Conservation (phyloP, 31 red algal species). For the Pterothamnion heteromorphum region DNA sequence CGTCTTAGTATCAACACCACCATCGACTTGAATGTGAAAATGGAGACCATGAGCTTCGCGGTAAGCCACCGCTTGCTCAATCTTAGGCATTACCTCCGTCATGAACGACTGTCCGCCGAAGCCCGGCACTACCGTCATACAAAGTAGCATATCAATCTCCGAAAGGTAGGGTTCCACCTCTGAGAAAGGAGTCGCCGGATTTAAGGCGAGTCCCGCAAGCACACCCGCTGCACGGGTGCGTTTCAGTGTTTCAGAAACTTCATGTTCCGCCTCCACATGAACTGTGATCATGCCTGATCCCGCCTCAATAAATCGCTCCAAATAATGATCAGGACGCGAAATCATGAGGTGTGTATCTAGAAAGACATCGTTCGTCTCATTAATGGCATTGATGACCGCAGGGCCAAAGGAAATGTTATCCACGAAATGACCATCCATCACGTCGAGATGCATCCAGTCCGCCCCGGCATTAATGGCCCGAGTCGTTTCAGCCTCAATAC, state of each 20-base stretch:
- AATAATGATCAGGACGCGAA: slow-evolving; percentile 67
- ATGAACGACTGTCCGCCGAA: slow-evolving; percentile 96
- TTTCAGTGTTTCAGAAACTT: slow-evolving; percentile 36
- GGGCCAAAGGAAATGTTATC: slow-evolving; percentile 96
- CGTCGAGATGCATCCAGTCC: slow-evolving; percentile 94
- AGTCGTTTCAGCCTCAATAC: slow-evolving; percentile 63
- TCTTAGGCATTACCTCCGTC: slow-evolving; percentile 72
- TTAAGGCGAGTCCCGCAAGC: slow-evolving; percentile 73
- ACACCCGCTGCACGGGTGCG: slow-evolving; percentile 53
- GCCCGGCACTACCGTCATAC: slow-evolving; percentile 96
- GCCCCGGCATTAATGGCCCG: slow-evolving; percentile 75
- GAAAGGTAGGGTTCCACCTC: slow-evolving; percentile 49
- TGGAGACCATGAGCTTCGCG: slow-evolving; percentile 45
- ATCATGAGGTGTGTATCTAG: slow-evolving; percentile 97
- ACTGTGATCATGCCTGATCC: slow-evolving; percentile 78
- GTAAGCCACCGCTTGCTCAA: slow-evolving; percentile 53
- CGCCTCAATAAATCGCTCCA: slow-evolving; percentile 58
- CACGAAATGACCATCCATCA: slow-evolving; percentile 99
- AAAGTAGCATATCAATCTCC: slow-evolving; percentile 81
- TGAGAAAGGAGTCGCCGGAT: slow-evolving; percentile 65
- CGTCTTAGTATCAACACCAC: slow-evolving; percentile 81
- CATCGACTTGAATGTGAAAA: slow-evolving; percentile 88
- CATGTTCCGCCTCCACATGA: slow-evolving; percentile 67
- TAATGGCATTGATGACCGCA: slow-evolving; percentile 69
- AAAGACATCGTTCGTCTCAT: slow-evolving; percentile 55